Base-by-base conservation (phyloP, 345 rosid genomes). In the Gossypium australe region DNA sequence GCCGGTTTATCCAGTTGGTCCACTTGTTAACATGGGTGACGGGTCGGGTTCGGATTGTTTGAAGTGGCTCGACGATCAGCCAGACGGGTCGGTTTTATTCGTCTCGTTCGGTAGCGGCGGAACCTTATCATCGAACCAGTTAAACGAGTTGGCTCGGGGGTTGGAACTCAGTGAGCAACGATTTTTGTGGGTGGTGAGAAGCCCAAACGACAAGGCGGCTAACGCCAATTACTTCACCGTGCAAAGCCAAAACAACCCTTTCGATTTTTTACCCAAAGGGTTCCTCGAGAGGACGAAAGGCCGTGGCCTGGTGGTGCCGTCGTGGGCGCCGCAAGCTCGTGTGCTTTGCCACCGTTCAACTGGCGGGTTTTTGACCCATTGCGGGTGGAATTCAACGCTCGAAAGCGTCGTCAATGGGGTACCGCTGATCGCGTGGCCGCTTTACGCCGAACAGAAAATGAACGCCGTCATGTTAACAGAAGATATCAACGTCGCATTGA, bases 101-200 rank as follows among this genome's bases (percentile, higher is more conserved):
- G 97, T 91, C 0, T 92, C 97, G 0, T 94, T 94, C 34, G 98
- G 98, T 29, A 93, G 98, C 61, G 96, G 94, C 0, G 98, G 98
- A 82, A 87, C 92, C 75, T 87, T 94, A n/a, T 85, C 90, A 0
- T 52, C 3, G 9, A 80, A 83, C 27, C 98, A 94, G 76, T 67
- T 90, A 13, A 79, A 52, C 0, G 98, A 94, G 82, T 79, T 94
- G 75, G 98, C 98, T 43, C 47, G 79, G n/a, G 98, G 98, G 2
- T 78, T 94, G 67, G 98, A 89, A 61, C 78, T 85, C 79, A 93
- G 97, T 11, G 88, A 82, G 72, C 96, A 91, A 61, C 83, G 94
- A 76, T 94, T 91, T 73, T 67, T 94, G 77, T 92, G 98, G 98
- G 98, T 94, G 4, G 85, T 80, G 67, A 53, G 90, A 67, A 81